Evolutionary conservation across 2,329 filamentous ascomycete species (phyloP).

Genomic region (Cytospora piceae): DNA sequence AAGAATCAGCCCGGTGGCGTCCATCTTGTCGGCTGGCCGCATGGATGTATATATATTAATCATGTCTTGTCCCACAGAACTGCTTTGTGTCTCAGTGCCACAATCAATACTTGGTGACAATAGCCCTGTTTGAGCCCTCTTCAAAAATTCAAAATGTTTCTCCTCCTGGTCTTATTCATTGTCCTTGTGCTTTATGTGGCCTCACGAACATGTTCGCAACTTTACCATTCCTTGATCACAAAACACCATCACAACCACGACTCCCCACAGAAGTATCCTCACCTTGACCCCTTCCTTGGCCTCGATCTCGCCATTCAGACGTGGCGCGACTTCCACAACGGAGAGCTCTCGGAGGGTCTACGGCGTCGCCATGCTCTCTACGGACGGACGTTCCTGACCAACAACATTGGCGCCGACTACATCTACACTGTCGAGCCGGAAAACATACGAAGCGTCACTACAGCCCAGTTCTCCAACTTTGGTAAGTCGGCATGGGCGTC

Average conservation of each 20-base stretch:
- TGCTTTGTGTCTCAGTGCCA: conserved; percentile 4
- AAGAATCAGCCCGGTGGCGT: background rate
- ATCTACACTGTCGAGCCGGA: conserved; percentile 29
- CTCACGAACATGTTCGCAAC: background rate
- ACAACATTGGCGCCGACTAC: background rate
- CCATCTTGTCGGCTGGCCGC: background rate
- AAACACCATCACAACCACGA: too few relatives aligned
- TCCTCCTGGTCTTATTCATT: background rate
- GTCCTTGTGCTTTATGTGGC: background rate
- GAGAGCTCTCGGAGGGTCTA: conserved; percentile 21
- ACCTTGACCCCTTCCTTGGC: conserved; percentile 15
- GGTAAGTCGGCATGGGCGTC: conserved; percentile 25
- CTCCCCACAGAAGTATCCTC: conserved; percentile 16
- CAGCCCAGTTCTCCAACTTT: conserved; percentile 7
- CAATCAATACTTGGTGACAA: background rate
- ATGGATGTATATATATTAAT: background rate
- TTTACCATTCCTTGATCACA: background rate
- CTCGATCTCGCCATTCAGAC: conserved; percentile 11
- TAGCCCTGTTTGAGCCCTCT: background rate
- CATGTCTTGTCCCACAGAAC: background rate
- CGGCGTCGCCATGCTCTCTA: conserved; percentile 16
- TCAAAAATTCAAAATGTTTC: background rate
- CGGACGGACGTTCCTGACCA: conserved; percentile 22
- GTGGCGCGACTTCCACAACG: conserved; percentile 21
- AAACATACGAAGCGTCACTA: conserved; percentile 23